Evolutionary conservation across 371 early-diverging fungal genomes (phyloP), one percentile per base, ranked within the genome.

Genomic region (Zychaea mexicana): DNA sequence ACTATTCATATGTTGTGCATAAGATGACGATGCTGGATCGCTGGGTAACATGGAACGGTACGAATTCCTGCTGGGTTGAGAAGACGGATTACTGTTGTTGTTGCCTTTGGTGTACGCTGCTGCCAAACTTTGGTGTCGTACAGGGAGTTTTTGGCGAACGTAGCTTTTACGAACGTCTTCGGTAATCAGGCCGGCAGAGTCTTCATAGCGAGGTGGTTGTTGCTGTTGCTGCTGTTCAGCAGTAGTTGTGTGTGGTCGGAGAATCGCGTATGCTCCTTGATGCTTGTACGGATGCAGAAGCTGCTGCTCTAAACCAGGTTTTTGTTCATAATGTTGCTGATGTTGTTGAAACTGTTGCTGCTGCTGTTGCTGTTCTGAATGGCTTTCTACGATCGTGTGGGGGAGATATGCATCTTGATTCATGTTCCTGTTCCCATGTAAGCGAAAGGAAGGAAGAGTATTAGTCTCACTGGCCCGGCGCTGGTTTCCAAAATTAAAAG

Each of bases 91-190:
- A 32, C 42, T 36, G 15, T 8, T 36, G 3, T 46, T 46, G 46
- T 36, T 36, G 24, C n/a, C 39, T 19, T 24, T 33, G 3, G 31
- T 21, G 38, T 52, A 65, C 31, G 56, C 21, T 19, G 81, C 76
- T 46, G 73, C 76, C 12, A 81, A 56, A 52, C 81, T 81, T 39
- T 81, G 81, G 21, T 78, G 70, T 56, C 81, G 64, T 33, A 81
- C 68, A 26, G 81, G 81, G 10, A 81, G 62, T 26, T 74, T 70
- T 49, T 81, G 81, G 24, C 70, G 74, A 4, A 72, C 73, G 57
- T 81, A 81, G 27, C 67, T 78, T 21, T 76, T 73, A 22, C 68
- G 61, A 19, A 78, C 62, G 19, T 65, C 55, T 19, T 78, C 79
- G 42, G 79, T 72, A 54, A 79, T 79, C 0, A 71, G 66, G 10